Base-by-base conservation (phyloP, 2,329 filamentous ascomycete genomes). In the Ophiostoma novo-ulmi region DNA sequence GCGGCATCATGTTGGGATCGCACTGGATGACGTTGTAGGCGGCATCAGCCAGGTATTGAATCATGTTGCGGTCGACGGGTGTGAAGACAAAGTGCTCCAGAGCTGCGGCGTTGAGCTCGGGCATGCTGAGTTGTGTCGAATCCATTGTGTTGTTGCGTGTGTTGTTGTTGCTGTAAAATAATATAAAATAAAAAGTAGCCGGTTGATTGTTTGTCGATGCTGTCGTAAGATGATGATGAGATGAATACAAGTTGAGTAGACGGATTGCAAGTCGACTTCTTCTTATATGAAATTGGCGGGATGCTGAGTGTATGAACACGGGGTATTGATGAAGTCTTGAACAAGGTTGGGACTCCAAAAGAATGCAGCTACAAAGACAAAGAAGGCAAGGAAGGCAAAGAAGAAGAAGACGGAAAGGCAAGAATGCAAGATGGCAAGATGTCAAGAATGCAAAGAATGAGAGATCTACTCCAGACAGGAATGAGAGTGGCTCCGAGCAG, bases 61-160 rank as follows among this genome's bases (percentile, higher is more conserved):
- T 90, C 92, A 95, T 95, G 70, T 90, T 85, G 75, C 85, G 85
- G 77, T 85, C 88, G 74, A 95, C 92, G 11, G 89, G 89, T 75
- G 87, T 86, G 81, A 90, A 92, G 82, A 95, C 87, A 79, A 95
- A 94, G 77, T 91, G 87, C 77, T 94, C 91, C 74, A 95, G 85
- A 68, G 92, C 92, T 70, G 85, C 85, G 79, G 89, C 87, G 83
- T 93, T 93, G 77, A 88, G 84, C 80, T 88, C 84, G 73, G 80
- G 80, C 77, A 81, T 79, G 77, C 79, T 79, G 76, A 87, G 78
- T 80, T 79, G 73, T 80, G 80, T 70, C 74, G 82, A 82, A 74
- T 81, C 80, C 84, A 86, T 86, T 75, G 69, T 61, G 69, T 68
- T 52, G 67, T 35, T 44, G 48, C 67, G 63, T 68, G 35, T 41